Evolutionary conservation across 2,329 filamentous ascomycete genomes (phyloP).

Genomic region (Colletotrichum cuscutae): DNA sequence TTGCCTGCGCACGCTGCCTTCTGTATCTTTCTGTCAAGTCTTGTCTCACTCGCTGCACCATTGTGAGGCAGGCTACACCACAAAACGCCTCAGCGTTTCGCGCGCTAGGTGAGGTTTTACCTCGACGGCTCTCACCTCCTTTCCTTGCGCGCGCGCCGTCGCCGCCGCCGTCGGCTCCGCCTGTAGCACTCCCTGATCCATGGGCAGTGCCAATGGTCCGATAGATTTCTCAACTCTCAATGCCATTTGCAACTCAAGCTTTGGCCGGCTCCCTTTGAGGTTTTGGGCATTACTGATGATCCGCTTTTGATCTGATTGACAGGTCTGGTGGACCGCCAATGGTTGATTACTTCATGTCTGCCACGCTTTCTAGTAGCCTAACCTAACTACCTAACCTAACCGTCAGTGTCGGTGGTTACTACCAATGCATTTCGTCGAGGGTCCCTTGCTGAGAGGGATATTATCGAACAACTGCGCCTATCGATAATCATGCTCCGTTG

Average conservation of each 20-base stretch:
- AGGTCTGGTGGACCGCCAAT: not conserved
- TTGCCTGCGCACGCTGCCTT: not conserved
- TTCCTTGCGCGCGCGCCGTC: not conserved
- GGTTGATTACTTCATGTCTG: not conserved
- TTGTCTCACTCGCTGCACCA: constrained; percentile 8
- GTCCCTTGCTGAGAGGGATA: constrained; percentile 22
- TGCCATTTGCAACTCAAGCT: not conserved
- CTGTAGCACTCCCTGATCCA: not conserved
- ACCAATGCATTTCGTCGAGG: constrained; percentile 7
- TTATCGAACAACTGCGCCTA: constrained; percentile 5
- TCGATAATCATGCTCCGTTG: not conserved
- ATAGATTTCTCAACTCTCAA: not conserved
- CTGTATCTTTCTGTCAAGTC: not conserved
- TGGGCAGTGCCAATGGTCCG: not conserved
- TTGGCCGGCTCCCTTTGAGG: not conserved
- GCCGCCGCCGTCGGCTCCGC: not conserved
- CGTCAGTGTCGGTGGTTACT: not conserved
- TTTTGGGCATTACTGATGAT: not conserved
- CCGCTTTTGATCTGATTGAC: not conserved
- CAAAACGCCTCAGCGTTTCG: constrained; percentile 13
- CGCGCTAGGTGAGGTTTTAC: not conserved
- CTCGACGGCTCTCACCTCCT: not conserved
- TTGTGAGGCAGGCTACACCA: not conserved
- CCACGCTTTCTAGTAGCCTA: not conserved
- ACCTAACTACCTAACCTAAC: not conserved